Conservation (phyloP, 495 filamentous ascomycete genomes). For the Penicillium canariense region DNA sequence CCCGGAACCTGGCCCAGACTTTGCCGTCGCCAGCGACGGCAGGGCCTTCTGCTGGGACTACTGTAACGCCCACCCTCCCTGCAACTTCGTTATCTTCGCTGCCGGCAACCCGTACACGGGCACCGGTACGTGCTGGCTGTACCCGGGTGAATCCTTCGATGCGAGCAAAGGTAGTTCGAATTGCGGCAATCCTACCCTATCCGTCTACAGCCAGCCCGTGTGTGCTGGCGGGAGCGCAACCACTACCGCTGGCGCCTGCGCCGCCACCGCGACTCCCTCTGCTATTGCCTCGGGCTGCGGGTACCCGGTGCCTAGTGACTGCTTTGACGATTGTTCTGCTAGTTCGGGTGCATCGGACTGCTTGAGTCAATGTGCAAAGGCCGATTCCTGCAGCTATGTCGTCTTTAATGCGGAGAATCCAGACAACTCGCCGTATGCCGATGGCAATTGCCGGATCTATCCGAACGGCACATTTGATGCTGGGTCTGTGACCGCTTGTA, state of each 20-base stretch:
- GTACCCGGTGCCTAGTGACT: constrained; percentile 24
- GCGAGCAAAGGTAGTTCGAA: constrained; percentile 19
- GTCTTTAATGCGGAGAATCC: constrained; percentile 22
- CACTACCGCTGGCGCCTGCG: constrained; percentile 25
- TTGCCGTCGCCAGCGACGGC: constrained; percentile 22
- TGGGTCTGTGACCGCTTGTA: constrained; percentile 18
- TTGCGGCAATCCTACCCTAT: constrained; percentile 18
- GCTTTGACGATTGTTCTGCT: constrained; percentile 17
- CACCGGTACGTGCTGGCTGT: constrained; percentile 28
- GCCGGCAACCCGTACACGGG: constrained; percentile 22
- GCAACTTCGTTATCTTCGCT: constrained; percentile 26
- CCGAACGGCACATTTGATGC: constrained; percentile 24
- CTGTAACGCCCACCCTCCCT: constrained; percentile 29
- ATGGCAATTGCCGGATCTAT: constrained; percentile 27
- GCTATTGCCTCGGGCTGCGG: constrained; percentile 30
- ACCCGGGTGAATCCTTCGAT: constrained; percentile 26
- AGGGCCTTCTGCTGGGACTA: constrained; percentile 28
- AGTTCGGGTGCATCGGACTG: constrained; percentile 24
- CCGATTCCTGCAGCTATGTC: constrained; percentile 27
- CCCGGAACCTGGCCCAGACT: constrained; percentile 15
- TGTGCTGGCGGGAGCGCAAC: constrained; percentile 22
- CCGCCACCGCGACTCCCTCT: constrained; percentile 28
- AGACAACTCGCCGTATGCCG: constrained; percentile 19
- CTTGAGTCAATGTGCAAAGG: constrained; percentile 25
- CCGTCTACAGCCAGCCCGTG: constrained; percentile 19